phyloP scores from a whole-genome alignment of 495 filamentous ascomycete genomes.

The Tuber aestivum region DNA sequence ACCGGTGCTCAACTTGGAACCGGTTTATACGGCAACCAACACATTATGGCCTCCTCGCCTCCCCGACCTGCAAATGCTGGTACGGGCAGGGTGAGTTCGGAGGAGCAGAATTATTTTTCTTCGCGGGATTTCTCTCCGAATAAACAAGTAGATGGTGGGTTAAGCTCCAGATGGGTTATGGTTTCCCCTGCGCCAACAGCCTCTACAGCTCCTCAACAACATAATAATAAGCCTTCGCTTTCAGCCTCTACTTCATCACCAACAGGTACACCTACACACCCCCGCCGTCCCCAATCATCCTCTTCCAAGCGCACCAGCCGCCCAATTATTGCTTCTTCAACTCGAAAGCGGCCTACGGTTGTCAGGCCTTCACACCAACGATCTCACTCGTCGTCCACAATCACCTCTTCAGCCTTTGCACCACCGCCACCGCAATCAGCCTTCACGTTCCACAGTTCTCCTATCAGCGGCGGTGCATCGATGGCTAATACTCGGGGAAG shows the following conservation, averaged over 20 bases:
- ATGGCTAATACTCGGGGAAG: slow-evolving; percentile 17
- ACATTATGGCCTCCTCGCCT: not conserved
- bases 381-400: slow-evolving; percentile 8
- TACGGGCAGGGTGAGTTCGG: not conserved
- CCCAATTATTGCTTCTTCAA: slow-evolving; percentile 22
- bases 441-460: slow-evolving; percentile 27
- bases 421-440: slow-evolving; percentile 21
- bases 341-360: slow-evolving; percentile 26
- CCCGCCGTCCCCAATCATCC: slow-evolving; percentile 7
- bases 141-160: slow-evolving; percentile 13
- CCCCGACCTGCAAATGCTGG: not conserved
- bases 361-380: slow-evolving; percentile 16
- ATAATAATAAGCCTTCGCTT: slow-evolving; percentile 5
- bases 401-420: slow-evolving; percentile 7
- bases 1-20: slow-evolving; percentile 23
- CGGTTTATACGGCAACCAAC: not conserved
- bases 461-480: slow-evolving; percentile 7
- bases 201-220: slow-evolving; percentile 26
- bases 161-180: slow-evolving; percentile 39
- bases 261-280: slow-evolving; percentile 11
- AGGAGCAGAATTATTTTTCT: not conserved
- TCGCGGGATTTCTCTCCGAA: slow-evolving; percentile 6
- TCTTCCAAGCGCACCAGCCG: slow-evolving; percentile 14
- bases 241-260: slow-evolving; percentile 7
- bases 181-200: slow-evolving; percentile 33